These are phyloP conservation scores for Scopulariopsis brevicaulis DNA, from an alignment of 2,329 filamentous ascomycete species.

Conservation along the genomic window DNA sequence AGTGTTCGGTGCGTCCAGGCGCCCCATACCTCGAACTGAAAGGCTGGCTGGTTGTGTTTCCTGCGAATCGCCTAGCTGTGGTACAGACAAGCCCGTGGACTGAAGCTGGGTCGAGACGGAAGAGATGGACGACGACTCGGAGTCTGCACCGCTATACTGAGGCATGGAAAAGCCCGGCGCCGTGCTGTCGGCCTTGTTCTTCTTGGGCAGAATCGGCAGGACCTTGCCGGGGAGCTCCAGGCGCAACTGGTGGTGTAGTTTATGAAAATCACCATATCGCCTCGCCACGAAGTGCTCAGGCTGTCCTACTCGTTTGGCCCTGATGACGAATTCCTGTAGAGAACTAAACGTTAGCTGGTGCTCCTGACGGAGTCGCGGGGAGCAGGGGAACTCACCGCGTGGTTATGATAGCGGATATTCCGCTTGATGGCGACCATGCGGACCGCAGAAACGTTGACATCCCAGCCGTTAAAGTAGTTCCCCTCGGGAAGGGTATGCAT, in stretches of 20 bases:
- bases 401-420: conserved; percentile 80
- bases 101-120: conserved; percentile 56
- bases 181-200: conserved; percentile 75
- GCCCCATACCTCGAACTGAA: conserved; percentile 24
- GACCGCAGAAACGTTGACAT: conserved; percentile 88
- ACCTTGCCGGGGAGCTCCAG: conserved; percentile 86
- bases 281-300: conserved; percentile 71
- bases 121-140: conserved; percentile 70
- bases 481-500: conserved; percentile 82
- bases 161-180: conserved; percentile 42
- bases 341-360: background rate
- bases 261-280: conserved; percentile 79
- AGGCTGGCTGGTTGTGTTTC: conserved; percentile 12
- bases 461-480: conserved; percentile 90
- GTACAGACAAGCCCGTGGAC: conserved; percentile 26
- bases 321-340: conserved; percentile 73
- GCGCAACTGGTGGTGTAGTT: conserved; percentile 67
- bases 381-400: conserved; percentile 52
- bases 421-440: conserved; percentile 70
- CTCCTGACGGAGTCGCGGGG: background rate
- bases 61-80: background rate
- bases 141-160: conserved; percentile 50
- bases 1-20: background rate
- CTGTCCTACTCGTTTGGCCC: conserved; percentile 68
- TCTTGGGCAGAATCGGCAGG: conserved; percentile 74